Base-by-base conservation (phyloP, 805 yeast species). In the Metschnikowia cubensis region DNA sequence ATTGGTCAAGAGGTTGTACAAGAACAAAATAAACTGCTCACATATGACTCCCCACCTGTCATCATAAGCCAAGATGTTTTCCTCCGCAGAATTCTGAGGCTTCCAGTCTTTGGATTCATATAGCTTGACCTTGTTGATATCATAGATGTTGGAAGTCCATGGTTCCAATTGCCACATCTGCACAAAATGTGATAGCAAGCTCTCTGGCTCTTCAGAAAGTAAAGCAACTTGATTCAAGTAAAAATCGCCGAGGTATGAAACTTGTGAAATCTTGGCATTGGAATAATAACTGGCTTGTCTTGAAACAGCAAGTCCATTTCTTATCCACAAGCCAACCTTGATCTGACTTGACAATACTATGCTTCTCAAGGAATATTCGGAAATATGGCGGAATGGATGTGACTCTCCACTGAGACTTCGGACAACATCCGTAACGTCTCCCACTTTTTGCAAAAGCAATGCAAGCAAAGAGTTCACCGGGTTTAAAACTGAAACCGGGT, bases 301-400 rank as follows among this genome's bases (percentile, higher is more conserved):
- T 3, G 80, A 64, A 1, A 76, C 79, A 5, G 79, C 73, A 47
- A 70, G 60, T 18, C 94, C 94, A 59, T 86, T 86, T 67, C 92
- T 76, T 2, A 86, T 77, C 94, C 94, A 86, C 53, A 79, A 81
- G 1, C 87, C 87, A 1, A 79, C 68, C 33, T 76, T 76, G 2
- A 84, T 79, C 59, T 86, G 92, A 3, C 83, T 67, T 17, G 79
- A 75, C 31, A 85, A 67, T 1, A 84, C 89, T 32, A 83, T 68
- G 14, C 84, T 76, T 61, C 86, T 74, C 44, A 86, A 62, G 0
- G 85, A 75, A 46, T 76, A 70, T 62, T 84, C 89, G 0, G 86
- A 73, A 15, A 83, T 70, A 3, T 63, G 63, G 47, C 77, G 56
- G 51, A 79, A 74, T n/a, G 42, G 10, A 8, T n/a, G 18, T 3